Base-by-base conservation (phyloP, 2,329 filamentous ascomycete genomes). In the Dichotomopilus funicola region DNA sequence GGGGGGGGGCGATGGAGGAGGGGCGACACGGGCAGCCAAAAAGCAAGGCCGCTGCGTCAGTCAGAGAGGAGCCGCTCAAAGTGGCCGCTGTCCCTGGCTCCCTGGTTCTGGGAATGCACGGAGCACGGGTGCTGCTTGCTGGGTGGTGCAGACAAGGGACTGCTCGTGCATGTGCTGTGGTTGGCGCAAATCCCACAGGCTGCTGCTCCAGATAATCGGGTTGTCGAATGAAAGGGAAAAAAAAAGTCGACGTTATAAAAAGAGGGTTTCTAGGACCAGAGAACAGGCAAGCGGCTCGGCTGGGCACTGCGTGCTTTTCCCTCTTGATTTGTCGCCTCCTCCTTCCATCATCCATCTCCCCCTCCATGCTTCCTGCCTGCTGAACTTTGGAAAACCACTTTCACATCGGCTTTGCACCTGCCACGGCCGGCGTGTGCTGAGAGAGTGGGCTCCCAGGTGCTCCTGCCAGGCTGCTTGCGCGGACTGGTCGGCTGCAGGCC, bases 161-260 rank as follows among this genome's bases (percentile, higher is more conserved):
- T 72, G 6, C 66, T 71, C 72, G 70, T 73, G 75, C 75, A 77
- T 78, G 65, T 27, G 19, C 19, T 27, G 19, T 78, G 73, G 75
- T 75, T 77, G 74, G 73, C 70, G 71, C 71, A 72, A 71, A 70
- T 67, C 67, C 67, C 12, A 61, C 46, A 46, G 49, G 36, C 45
- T 49, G 51, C 49, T 55, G 52, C 50, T 60, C 58, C 55, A 54
- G 57, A 49, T 49, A 52, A 48, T 41, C 42, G 38, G 57, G 59
- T 52, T 63, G 59, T 65, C 61, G 62, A 66, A 66, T 64, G 65
- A 62, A 62, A 53, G 35, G 49, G 54, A 62, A 54, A 60, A 52
- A 56, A 63, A 62, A 62, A 42, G 37, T 40, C 37, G 12, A 40
- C 37, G 58, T 56, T 46, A 57, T 54, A 54, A 59, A 56, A 61